phyloP scores from a whole-genome alignment of 352 stramenopile species.

The Pythium vanterpoolii region DNA sequence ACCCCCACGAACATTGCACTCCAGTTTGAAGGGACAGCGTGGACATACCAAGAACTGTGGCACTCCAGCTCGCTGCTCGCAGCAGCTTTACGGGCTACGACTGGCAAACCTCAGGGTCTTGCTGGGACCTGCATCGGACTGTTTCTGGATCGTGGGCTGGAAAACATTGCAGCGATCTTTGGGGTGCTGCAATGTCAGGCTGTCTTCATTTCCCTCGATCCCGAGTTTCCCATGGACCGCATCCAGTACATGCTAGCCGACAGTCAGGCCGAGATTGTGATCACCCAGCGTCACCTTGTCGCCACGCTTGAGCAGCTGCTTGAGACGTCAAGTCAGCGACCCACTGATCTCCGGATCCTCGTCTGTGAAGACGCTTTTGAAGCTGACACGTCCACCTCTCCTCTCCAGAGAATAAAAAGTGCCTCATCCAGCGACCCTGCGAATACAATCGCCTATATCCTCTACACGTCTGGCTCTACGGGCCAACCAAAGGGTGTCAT shows the following conservation, averaged over 20 bases:
- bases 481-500: slow-evolving; percentile 70
- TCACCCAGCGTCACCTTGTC: slow-evolving; percentile 34
- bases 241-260: slow-evolving; percentile 50
- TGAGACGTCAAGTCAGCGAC: not conserved
- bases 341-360: slow-evolving; percentile 18
- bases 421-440: not conserved
- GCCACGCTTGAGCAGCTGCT: slow-evolving; percentile 22
- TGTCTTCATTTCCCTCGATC: slow-evolving; percentile 47
- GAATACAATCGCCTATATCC: slow-evolving; percentile 42
- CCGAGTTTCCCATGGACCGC: slow-evolving; percentile 41
- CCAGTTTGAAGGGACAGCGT: slow-evolving; percentile 34
- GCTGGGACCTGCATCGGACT: slow-evolving; percentile 34
- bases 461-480: slow-evolving; percentile 75
- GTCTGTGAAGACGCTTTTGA: slow-evolving; percentile 33
- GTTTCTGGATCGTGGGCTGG: slow-evolving; percentile 38
- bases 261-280: slow-evolving; percentile 35
- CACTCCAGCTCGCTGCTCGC: slow-evolving; percentile 24
- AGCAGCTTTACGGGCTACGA: slow-evolving; percentile 9
- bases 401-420: not conserved
- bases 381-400: not conserved
- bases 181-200: slow-evolving; percentile 32
- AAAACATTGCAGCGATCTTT: slow-evolving; percentile 42
- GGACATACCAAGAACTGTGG: slow-evolving; percentile 46
- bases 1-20: slow-evolving; percentile 31
- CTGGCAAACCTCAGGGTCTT: not conserved